phyloP scores from a whole-genome alignment of 78 protist species.

The Dictyostelium intermedium region DNA sequence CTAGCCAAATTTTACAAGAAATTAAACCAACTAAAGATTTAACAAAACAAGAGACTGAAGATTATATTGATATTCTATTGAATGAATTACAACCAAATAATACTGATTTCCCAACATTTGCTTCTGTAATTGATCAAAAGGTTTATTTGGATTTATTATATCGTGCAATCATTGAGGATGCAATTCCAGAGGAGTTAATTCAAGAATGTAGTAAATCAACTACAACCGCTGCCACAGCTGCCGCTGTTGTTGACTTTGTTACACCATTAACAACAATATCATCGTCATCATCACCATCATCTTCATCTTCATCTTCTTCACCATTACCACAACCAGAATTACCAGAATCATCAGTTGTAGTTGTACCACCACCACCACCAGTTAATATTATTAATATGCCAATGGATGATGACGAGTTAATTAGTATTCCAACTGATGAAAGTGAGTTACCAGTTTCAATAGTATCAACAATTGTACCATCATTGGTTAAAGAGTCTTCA shows the following conservation, averaged over 20 bases:
- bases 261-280: neutral
- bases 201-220: neutral
- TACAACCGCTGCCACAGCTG: neutral
- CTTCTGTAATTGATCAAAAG: slow-evolving; percentile 19
- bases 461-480: neutral
- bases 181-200: slow-evolving; percentile 9
- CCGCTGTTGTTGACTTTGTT: neutral
- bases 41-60: slow-evolving; percentile 9
- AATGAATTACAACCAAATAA: slow-evolving; percentile 54
- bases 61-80: slow-evolving; percentile 7
- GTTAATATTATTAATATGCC: neutral
- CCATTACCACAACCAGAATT: neutral
- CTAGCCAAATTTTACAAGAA: neutral
- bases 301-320: neutral
- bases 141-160: slow-evolving; percentile 42
- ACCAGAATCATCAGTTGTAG: neutral
- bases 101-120: neutral
- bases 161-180: slow-evolving; percentile 42
- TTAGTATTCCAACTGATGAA: neutral
- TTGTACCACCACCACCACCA: neutral
- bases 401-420: neutral
- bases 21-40: neutral
- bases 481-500: neutral
- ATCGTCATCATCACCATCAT: neutral
- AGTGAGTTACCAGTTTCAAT: neutral